Percentiles rank a stretch among this genome's conserved stretches.
Conservation (phyloP, 345 rosid species). For the Populus ilicifolia region DNA sequence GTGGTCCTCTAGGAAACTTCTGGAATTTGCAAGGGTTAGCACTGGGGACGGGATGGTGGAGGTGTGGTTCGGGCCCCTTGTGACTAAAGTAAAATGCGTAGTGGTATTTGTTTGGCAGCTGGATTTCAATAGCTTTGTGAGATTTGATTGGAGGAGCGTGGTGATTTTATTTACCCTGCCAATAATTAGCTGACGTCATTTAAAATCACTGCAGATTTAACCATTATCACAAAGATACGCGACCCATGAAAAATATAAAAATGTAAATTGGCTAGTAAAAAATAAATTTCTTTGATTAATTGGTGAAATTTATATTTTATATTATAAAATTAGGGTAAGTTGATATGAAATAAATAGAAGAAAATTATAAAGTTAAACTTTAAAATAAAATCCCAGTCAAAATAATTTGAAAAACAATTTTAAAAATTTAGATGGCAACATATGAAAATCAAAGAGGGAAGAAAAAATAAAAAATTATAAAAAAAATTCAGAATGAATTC, state of each 20-base stretch:
- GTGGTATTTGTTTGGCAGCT: background rate
- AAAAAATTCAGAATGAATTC: no score
- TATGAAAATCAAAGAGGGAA: no score
- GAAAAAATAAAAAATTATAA: no score
- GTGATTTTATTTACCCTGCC: background rate
- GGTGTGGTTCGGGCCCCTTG: background rate
- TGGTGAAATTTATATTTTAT: no score
- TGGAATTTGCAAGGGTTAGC: constrained; percentile 24
- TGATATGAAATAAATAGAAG: no score
- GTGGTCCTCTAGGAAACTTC: constrained; percentile 37
- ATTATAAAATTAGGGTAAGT: no score
- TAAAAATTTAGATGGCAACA: accelerated
- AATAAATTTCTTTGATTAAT: no score
- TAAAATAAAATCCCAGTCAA: accelerated
- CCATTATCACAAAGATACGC: background rate
- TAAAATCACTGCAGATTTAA: background rate
- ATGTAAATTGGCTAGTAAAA: no score
- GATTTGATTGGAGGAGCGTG: constrained; percentile 9
- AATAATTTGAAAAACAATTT: accelerated
- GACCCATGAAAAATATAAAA: no score
- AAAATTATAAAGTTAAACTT: no score
- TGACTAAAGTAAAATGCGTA: background rate
- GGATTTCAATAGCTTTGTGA: background rate
- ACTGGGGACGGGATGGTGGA: constrained; percentile 4
- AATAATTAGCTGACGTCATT: background rate